Base-by-base conservation (phyloP, 768 basidiomycete species). In the Paxillus rubicundulus region DNA sequence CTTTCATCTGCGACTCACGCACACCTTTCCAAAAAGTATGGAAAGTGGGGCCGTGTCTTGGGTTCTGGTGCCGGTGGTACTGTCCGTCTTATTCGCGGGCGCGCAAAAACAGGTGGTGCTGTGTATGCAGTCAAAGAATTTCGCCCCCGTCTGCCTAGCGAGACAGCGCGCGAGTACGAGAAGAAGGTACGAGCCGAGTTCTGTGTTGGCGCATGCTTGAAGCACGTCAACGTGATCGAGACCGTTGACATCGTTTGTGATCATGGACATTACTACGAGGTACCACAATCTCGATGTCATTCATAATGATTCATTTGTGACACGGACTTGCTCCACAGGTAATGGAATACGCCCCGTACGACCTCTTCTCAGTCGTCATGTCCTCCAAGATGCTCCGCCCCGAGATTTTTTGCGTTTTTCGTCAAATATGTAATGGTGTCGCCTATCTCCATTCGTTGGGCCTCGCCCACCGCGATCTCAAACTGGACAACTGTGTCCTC, bases 401-500 rank as follows among this genome's bases (percentile, higher is more conserved):
- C 47, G 96, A 99, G 72, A 94, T 98, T 49, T 98, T 97, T 75
- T 99, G 97, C 69, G 93, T 98, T 58, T 98, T 98, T 74, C 90
- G 94, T 54, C 97, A 99, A 72, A 98, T 99, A 61, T 92, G 95
- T 71, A 89, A 92, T 62, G 97, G 97, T 50, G 96, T 99, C 56
- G 90, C 96, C 70, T 98, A 99, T 69, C 85, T 99, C 45, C 97
- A 99, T 72, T 88, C 91, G 59, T 86, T 98, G 77, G 97, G 97
- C 24, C 86, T 98, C 46, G 97, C 97, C 5, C 97, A 99, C 66
- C 91, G 97, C 41, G 97, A 99, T 71, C 84, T 99, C 73, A 99
- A 99, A 72, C 88, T 99, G 54, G 97, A 99, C 76, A 99, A 99
- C 70, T 98, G 97, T 71, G 97, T 99, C 75, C 97, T 99, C 92